Evolutionary conservation across 352 stramenopile genomes (phyloP).

Genomic region (Globisporangium perplexum): DNA sequence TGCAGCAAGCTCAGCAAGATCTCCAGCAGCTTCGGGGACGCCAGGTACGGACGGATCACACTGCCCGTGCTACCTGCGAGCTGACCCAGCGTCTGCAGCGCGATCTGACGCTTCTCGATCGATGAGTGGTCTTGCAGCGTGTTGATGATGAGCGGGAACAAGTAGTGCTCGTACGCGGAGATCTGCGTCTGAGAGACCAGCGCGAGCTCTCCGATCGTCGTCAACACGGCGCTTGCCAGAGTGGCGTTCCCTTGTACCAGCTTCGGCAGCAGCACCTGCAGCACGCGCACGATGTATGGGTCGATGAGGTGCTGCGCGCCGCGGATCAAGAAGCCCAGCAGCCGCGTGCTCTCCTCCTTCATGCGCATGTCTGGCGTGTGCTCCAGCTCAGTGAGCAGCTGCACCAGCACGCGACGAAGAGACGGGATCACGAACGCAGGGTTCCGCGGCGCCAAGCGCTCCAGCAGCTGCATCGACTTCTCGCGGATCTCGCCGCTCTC

Average conservation of each 20-base stretch:
- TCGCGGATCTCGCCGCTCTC: slow-evolving; percentile 85
- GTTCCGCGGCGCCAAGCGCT: slow-evolving; percentile 92
- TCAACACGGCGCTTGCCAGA: slow-evolving; percentile 67
- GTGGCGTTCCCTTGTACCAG: slow-evolving; percentile 83
- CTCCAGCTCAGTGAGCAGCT: slow-evolving; percentile 94
- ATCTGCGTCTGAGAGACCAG: slow-evolving; percentile 89
- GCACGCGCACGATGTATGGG: slow-evolving; percentile 69
- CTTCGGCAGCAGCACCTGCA: slow-evolving; percentile 79
- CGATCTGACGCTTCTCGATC: slow-evolving; percentile 93
- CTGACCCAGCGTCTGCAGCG: slow-evolving; percentile 93
- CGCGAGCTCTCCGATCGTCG: slow-evolving; percentile 90
- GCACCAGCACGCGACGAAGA: slow-evolving; percentile 91
- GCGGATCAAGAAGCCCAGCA: slow-evolving; percentile 83
- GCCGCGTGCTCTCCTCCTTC: slow-evolving; percentile 85
- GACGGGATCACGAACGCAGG: slow-evolving; percentile 94
- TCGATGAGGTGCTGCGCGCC: slow-evolving; percentile 84
- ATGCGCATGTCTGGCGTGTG: slow-evolving; percentile 86
- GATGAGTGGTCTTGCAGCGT: slow-evolving; percentile 96
- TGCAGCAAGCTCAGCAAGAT: slow-evolving; percentile 94
- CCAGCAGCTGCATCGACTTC: slow-evolving; percentile 90
- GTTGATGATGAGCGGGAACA: slow-evolving; percentile 95
- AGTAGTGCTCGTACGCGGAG: slow-evolving; percentile 90
- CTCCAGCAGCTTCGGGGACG: slow-evolving; percentile 93
- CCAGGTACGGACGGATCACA: slow-evolving; percentile 93
- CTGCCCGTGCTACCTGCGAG: slow-evolving; percentile 92